Base-by-base conservation (phyloP, 192 early-diverging fungal species). In the Coemansia sp. region DNA sequence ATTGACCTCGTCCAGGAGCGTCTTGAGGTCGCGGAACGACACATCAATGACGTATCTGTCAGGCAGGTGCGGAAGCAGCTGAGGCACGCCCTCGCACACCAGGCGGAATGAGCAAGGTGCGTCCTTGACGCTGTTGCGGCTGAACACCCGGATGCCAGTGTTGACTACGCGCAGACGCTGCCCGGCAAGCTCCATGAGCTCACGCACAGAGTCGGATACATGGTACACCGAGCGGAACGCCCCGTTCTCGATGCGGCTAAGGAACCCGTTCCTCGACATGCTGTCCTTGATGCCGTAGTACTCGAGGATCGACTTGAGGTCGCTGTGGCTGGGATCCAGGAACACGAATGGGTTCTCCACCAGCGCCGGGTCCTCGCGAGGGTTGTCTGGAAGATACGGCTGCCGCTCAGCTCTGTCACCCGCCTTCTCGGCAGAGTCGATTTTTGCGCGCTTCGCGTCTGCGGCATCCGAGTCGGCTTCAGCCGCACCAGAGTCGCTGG, bases 311-410 rank as follows among this genome's bases (percentile, higher is more conserved):
- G 78, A 59, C 61, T 83, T 47, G 2, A 96, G 76, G 72, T 92
- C 91, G 20, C 76, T 66, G 50, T 86, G 82, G 15, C 80, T 80
- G 22, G 84, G 65, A 13, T 82, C 71, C 61, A 98, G 62, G 80
- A 97, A 94, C 53, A 93, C 80, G 84, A 98, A 98, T 9, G 95
- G 94, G 59, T 91, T 89, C 76, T 99, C 97, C 53, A 85, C 83
- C 55, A 86, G 71, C 10, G 61, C 77, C 8, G 82, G 71, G 15
- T 77, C 76, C 59, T 86, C 83, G 18, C 78, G 72, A 40, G 80
- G 64, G 38, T 74, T 75, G 58, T 82, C 80, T 18, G 79, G 81
- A 24, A 63, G 62, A 59, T 76, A 82, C 41, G 49, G 73, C 37
- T 63, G 44, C 35, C n/a, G 71, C 64, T n/a, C 50, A 30, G 34